phyloP scores from a whole-genome alignment of 331 rosid species.

The Stylosanthes scabra region DNA sequence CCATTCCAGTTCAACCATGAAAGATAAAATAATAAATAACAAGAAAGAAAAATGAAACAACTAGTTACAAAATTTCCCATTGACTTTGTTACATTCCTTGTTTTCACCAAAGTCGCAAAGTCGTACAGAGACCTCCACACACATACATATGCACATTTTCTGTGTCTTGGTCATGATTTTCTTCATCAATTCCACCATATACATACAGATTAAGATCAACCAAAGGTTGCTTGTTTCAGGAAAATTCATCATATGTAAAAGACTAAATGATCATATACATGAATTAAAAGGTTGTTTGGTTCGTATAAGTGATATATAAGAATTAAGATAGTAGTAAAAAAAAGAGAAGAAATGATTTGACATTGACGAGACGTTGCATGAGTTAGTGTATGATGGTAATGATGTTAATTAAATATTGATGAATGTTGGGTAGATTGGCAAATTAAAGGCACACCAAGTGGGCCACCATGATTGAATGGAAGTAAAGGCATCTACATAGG shows the following conservation, averaged over 20 bases:
- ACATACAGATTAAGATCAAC: background rate
- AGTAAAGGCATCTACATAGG: conserved; percentile 6
- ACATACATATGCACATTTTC: background rate
- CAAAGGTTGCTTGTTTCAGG: background rate
- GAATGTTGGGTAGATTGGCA: conserved; percentile 29
- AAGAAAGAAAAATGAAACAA: background rate
- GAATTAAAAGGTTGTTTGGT: background rate
- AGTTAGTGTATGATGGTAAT: conserved; percentile 11
- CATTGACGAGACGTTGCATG: conserved; percentile 17
- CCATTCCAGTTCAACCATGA: background rate
- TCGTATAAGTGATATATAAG: no score
- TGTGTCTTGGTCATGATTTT: conserved; percentile 1
- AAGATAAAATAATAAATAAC: background rate
- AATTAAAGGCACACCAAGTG: conserved; percentile 38
- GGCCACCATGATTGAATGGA: conserved; percentile 35
- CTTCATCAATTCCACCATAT: background rate
- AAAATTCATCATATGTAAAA: background rate
- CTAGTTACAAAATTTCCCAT: background rate
- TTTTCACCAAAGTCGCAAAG: conserved; percentile 49
- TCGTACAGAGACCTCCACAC: conserved; percentile 24
- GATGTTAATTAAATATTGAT: conserved; percentile 15
- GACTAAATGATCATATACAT: background rate
- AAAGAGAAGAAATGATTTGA: conserved; percentile 21
- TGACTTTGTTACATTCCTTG: conserved; percentile 38
- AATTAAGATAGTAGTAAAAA: no score